Evolutionary conservation across 2,329 filamentous ascomycete genomes (phyloP), one percentile per base, ranked within the genome.

Genomic region (Arthrobotrys pseudoclavata): DNA sequence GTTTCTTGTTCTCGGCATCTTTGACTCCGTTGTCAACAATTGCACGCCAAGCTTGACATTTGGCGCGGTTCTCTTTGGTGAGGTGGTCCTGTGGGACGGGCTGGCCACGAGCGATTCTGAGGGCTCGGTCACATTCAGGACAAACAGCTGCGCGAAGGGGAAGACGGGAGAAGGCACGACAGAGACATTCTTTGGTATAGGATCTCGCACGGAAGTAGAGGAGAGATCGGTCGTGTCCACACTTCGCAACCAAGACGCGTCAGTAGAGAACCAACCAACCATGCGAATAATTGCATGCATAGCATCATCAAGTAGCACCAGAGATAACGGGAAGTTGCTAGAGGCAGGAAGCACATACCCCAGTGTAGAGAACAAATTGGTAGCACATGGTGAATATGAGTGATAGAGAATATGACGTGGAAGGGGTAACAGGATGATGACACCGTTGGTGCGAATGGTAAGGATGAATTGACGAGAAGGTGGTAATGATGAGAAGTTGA

Each of bases 151-250:
- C 1, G 12, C 67, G 29, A 9, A 45, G 20, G n/a, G 67, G 42
- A 4, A 77, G 45, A 22, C 74, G 74, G 13, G 37, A 22, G 53
- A 77, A 77, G 2, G 67, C 22, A n/a, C 31, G 67, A 18, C 74
- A 77, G 26, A 77, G 74, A 13, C 74, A 77, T 3, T 67, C 45
- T 0, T 29, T 60, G 7, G 74, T 77, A 6, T 47, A 42, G 4
- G 74, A 60, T 18, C 42, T 24, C 2, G 67, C 52, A 29, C 74
- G 74, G 37, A 71, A 77, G 22, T 67, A 77, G 31, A 61, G 74
- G 5, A 52, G n/a, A 22, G 74, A 77, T 6, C 67, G 74, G 45
- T 77, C 74, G 24, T 77, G 74, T n/a, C 67, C 74, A 37, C 74
- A 77, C 74, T 77, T 13, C 34, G 20, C 2, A 1, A 45, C 4